phyloP scores from a whole-genome alignment of 805 yeast genomes.

The Lipomyces anomalus region DNA sequence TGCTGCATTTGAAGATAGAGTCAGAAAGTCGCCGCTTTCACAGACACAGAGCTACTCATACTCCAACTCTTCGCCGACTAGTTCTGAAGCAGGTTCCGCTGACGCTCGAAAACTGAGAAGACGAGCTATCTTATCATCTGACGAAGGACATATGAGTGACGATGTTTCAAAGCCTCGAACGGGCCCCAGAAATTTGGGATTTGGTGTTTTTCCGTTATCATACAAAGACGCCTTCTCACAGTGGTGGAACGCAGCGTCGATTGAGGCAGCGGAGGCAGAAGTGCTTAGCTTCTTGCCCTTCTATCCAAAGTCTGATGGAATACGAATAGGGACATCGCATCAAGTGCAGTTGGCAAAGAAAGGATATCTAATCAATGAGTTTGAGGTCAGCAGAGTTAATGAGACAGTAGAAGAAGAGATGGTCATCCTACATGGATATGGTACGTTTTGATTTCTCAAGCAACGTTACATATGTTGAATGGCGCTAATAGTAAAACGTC shows the following conservation, averaged over 20 bases:
- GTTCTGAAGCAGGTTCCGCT: no score
- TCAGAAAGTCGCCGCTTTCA: no score
- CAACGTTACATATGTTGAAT: no score
- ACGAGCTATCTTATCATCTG: background rate
- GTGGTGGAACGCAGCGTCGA: conserved; percentile 39
- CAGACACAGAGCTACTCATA: no score
- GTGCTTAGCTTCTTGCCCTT: conserved; percentile 55
- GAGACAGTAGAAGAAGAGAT: conserved; percentile 40
- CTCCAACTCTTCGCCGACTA: no score
- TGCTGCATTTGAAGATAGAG: no score
- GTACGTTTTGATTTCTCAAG: no score
- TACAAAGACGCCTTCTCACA: conserved; percentile 38
- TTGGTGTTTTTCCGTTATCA: conserved; percentile 32
- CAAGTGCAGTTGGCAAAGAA: conserved; percentile 50
- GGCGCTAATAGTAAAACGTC: no score
- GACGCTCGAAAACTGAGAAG: background rate
- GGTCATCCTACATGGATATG: conserved; percentile 86
- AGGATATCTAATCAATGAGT: conserved; percentile 64
- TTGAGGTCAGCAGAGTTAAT: conserved; percentile 41
- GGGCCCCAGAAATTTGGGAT: background rate
- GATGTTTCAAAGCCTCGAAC: background rate
- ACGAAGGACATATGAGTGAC: background rate
- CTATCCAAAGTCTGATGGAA: conserved; percentile 30
- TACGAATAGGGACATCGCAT: conserved; percentile 35
- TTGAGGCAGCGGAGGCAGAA: conserved; percentile 40